Base-by-base conservation (phyloP, 2,329 filamentous ascomycete species). In the Sporothrix humicola region DNA sequence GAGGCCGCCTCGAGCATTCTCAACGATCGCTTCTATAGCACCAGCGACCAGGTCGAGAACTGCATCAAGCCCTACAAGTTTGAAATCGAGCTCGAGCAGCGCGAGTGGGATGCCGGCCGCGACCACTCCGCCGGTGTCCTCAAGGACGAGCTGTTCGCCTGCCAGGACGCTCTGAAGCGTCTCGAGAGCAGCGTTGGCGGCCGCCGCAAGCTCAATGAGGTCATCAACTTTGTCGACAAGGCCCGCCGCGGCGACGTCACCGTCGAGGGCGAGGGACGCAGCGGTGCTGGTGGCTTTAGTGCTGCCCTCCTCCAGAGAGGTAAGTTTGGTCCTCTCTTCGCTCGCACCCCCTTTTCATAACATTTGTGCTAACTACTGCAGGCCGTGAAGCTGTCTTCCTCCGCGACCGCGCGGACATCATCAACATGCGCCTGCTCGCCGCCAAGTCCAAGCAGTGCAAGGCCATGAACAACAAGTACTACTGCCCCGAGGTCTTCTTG, bases 51-150 rank as follows among this genome's bases (percentile, higher is more conserved):
- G 82, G 93, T 99, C 0, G 96, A 99, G 82, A 98, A 98, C 80
- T 99, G 95, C 80, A 97, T 99, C 83, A 99, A 99, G 82, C 96
- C 97, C 0, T 99, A 95, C 85, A 99, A 99, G 81, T 98, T 95
- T 77, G 94, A 98, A 76, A 97, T 99, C 74, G 96, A 99, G 78
- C 91, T 99, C 61, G 94, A 97, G 79, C 93, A 95, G 54, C 87
- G 90, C 8, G 97, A 99, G 81, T 99, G 96, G 96, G 82, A 86
- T 3, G 90, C 92, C 75, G 95, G 94, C 0, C 87, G 95, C 70
- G 94, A 97, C 63, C 96, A 97, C 77, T 91, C 95, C 0, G 88
- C 90, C 54, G 87, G 86, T 9, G 90, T 96, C 0, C 84, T 99
- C n/a, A 97, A 97, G 81, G 91, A 92, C 69, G 96, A 99, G 81